A percentile compares a stretch with the other conserved stretches of the same genome.
These are phyloP conservation scores for Pleurotus tuoliensis DNA, from an alignment of 768 basidiomycete species.

Conservation along the genomic window DNA sequence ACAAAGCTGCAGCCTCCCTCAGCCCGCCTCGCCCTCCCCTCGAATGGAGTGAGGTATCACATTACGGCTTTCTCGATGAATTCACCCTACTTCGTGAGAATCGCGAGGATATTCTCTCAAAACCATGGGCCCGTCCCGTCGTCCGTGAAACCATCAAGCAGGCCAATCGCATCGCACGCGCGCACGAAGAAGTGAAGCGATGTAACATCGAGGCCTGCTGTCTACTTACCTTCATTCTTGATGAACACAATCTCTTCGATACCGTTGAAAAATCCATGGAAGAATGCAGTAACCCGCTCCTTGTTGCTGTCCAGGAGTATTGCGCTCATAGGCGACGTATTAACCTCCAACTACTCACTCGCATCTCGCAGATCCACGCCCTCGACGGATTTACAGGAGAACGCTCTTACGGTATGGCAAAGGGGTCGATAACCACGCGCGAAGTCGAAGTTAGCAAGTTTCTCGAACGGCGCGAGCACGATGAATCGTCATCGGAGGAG, in stretches of 20 bases:
- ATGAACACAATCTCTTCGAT: not conserved
- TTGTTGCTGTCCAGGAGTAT: constrained; percentile 2
- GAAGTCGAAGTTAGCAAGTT: too few relatives aligned
- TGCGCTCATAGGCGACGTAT: constrained; percentile 2
- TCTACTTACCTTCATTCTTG: constrained; percentile 11
- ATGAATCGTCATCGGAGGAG: too few relatives aligned
- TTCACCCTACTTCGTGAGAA: constrained; percentile 25
- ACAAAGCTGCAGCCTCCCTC: constrained; percentile 20
- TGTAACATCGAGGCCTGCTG: constrained; percentile 19
- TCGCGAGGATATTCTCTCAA: constrained; percentile 16
- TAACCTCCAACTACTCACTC: not conserved
- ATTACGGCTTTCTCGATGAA: constrained; percentile 12
- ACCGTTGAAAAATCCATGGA: not conserved
- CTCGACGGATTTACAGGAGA: constrained; percentile 6
- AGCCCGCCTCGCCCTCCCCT: constrained; percentile 18
- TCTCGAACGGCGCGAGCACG: too few relatives aligned
- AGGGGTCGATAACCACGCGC: not conserved
- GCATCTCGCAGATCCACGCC: not conserved
- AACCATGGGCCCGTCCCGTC: constrained; percentile 20
- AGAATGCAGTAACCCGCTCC: not conserved
- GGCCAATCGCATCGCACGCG: constrained; percentile 13
- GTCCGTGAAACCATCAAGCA: constrained; percentile 19
- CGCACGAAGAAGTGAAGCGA: constrained; percentile 16
- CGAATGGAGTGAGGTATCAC: constrained; percentile 19
- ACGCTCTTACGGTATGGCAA: not conserved